Base-by-base conservation (phyloP, 495 filamentous ascomycete species). In the Thermothielavioides terrestris region DNA sequence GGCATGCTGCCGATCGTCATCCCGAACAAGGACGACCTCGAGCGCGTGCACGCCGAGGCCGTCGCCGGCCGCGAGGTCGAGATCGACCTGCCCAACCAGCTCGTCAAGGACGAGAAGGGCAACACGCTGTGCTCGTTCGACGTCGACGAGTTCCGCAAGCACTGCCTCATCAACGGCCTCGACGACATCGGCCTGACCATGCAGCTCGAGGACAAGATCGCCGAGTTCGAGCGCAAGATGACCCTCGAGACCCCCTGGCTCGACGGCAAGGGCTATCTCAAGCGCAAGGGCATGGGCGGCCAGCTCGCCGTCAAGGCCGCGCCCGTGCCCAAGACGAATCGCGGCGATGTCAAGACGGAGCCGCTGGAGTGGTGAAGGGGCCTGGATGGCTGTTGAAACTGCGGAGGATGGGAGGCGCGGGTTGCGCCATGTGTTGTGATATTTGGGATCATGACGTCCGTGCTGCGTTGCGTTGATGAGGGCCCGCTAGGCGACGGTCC, bases 181-280 rank as follows among this genome's bases (percentile, higher is more conserved):
- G 92, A 98, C 68, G 92, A 98, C 57, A 97, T 98, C 54, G 92
- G 89, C 42, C 70, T 97, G 31, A 97, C 92, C 17, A 84, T 96
- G 68, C 86, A 94, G 69, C 78, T 89, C 68, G 89, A 89, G 57
- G 82, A 85, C 42, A 89, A 94, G 77, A 97, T 98, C 62, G 73
- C 74, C 45, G 72, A 75, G 46, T 95, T 92, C 62, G 92, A 98
- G 77, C 66, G 73, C 57, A 79, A 81, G 71, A 77, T 89, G 55
- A 82, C 82, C 26, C 67, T 74, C 28, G 80, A 86, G 47, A 94
- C 88, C 30, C 90, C 92, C 15, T 98, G 92, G 92, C 68, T 98
- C 61, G 89, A 96, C 64, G 92, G 92, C 20, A 81, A 71, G 44
- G 89, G 78, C 9, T 98, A 95, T 68, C 75, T 98, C 38, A 82